Evolutionary conservation across 2,329 filamentous ascomycete genomes (phyloP).

Genomic region (Epichloe brachyelytri): DNA sequence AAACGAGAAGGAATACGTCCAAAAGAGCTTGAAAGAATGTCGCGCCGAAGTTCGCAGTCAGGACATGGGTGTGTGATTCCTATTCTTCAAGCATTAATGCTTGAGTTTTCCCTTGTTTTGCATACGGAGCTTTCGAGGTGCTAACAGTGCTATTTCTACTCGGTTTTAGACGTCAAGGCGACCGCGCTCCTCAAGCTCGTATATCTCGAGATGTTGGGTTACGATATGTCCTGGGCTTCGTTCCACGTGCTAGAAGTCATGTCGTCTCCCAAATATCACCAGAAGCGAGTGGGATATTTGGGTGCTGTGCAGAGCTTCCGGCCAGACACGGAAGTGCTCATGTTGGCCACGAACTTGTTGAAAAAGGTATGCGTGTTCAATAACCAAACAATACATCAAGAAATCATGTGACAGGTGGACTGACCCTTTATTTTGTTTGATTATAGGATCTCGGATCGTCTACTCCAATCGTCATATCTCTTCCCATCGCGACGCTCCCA

Average conservation of each 20-base stretch:
- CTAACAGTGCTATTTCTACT: not conserved
- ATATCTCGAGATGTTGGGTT: conserved; percentile 97
- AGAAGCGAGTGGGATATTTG: conserved; percentile 91
- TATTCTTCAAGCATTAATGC: not conserved
- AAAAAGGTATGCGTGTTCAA: conserved; percentile 59
- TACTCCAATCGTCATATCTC: conserved; percentile 62
- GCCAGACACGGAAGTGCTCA: conserved; percentile 88
- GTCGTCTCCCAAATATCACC: conserved; percentile 87
- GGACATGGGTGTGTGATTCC: conserved; percentile 62
- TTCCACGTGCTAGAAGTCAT: conserved; percentile 99
- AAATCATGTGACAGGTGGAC: not conserved
- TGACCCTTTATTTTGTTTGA: not conserved
- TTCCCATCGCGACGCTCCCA: conserved; percentile 82
- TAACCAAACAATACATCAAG: not conserved
- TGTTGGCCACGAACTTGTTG: conserved; percentile 90
- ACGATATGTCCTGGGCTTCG: conserved; percentile 99
- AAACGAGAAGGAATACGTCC: conserved; percentile 88
- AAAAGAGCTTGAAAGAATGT: conserved; percentile 89
- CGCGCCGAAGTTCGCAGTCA: conserved; percentile 81
- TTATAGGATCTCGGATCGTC: conserved; percentile 56
- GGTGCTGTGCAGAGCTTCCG: conserved; percentile 94
- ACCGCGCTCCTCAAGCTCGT: conserved; percentile 91
- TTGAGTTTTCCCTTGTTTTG: not conserved
- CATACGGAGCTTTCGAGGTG: not conserved
- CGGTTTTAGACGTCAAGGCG: conserved; percentile 68